Evolutionary conservation across 2,329 filamentous ascomycete genomes (phyloP).

Genomic region (Trichoderma koningii): DNA sequence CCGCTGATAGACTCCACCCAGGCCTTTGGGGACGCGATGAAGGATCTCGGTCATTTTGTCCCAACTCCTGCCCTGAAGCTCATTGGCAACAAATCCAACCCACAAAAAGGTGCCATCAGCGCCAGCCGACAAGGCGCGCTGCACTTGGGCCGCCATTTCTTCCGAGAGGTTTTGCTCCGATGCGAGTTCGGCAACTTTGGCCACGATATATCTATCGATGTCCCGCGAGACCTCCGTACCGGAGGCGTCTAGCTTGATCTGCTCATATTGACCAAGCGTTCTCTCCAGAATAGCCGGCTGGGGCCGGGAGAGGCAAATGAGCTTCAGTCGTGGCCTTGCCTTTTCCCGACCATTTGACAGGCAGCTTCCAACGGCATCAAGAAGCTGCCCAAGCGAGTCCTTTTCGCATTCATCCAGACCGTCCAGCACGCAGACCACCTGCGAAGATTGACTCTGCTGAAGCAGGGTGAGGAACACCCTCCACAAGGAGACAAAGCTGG

Average conservation of each 20-base stretch:
- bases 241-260: slow-evolving; percentile 9
- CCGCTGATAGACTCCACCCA: slow-evolving; percentile 11
- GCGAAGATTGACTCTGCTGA: slow-evolving; percentile 4
- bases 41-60: slow-evolving; percentile 12
- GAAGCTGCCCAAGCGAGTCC: slow-evolving; percentile 13
- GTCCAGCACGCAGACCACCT: slow-evolving; percentile 17
- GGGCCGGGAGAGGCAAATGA: slow-evolving; percentile 13
- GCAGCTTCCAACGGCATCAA: slow-evolving; percentile 7
- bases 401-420: slow-evolving; percentile 21
- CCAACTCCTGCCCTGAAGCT: slow-evolving; percentile 22
- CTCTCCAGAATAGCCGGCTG: slow-evolving; percentile 12
- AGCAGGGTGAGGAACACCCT: slow-evolving; percentile 13
- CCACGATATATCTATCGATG: slow-evolving; percentile 9
- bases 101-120: slow-evolving; percentile 19
- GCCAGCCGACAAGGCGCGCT: slow-evolving; percentile 1
- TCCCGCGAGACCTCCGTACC: slow-evolving; percentile 6
- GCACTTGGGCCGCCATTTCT: not conserved
- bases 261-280: slow-evolving; percentile 1
- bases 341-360: slow-evolving; percentile 3
- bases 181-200: slow-evolving; percentile 13
- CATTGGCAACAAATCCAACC: slow-evolving; percentile 21
- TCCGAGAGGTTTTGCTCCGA: slow-evolving; percentile 10
- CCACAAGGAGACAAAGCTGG: slow-evolving; percentile 15
- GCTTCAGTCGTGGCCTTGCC: slow-evolving; percentile 1
- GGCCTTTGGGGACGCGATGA: slow-evolving; percentile 11